Percentiles rank a stretch among this genome's conserved stretches.
Evolutionary conservation across 1,284 basidiomycete species (phyloP).

Genomic region (Trametes pubescens): DNA sequence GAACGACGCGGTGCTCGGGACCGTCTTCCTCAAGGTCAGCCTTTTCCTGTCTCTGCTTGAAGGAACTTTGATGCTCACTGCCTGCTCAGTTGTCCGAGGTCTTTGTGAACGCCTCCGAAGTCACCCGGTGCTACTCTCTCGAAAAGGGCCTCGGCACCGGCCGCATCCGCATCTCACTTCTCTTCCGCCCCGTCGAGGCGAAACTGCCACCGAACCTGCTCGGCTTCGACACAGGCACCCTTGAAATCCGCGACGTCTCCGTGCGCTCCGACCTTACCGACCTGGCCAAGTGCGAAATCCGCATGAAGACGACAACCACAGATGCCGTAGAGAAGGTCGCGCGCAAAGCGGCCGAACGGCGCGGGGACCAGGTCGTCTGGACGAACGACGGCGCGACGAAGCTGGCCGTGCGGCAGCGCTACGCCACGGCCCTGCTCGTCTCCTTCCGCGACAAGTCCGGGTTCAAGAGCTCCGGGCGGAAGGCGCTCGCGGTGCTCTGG

Average conservation of each 20-base stretch:
- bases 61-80: too few relatives aligned
- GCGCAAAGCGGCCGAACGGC: slow-evolving; percentile 56
- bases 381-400: slow-evolving; percentile 53
- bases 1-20: slow-evolving; percentile 73
- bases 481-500: slow-evolving; percentile 69
- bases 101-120: slow-evolving; percentile 53
- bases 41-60: background rate
- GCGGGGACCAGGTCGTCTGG: slow-evolving; percentile 54
- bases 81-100: slow-evolving; percentile 45
- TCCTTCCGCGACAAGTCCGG: slow-evolving; percentile 58
- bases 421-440: slow-evolving; percentile 62
- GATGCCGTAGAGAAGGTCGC: slow-evolving; percentile 42
- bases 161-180: slow-evolving; percentile 54
- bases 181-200: slow-evolving; percentile 64
- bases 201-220: slow-evolving; percentile 63
- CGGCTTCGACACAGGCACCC: slow-evolving; percentile 73
- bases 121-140: slow-evolving; percentile 56
- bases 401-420: slow-evolving; percentile 68
- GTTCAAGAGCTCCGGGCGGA: slow-evolving; percentile 49
- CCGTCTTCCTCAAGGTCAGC: slow-evolving; percentile 54
- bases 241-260: slow-evolving; percentile 52
- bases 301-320: slow-evolving; percentile 44
- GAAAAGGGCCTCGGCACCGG: slow-evolving; percentile 66
- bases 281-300: slow-evolving; percentile 42
- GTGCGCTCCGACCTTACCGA: slow-evolving; percentile 42